Evolutionary conservation across 2,329 filamentous ascomycete genomes (phyloP).

Genomic region (Xylariales sp.): DNA sequence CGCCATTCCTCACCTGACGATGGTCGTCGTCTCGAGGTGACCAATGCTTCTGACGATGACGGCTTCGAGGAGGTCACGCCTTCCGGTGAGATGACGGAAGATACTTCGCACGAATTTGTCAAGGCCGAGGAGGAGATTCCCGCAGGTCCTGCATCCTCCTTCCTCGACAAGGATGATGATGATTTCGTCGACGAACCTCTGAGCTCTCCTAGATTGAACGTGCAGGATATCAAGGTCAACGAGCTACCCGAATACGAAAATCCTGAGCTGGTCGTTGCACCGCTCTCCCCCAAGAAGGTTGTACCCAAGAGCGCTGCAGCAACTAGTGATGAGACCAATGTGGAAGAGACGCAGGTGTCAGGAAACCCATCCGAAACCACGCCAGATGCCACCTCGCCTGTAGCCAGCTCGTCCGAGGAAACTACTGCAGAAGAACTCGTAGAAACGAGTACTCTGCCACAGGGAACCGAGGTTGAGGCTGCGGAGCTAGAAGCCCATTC

Average conservation of each 20-base stretch:
- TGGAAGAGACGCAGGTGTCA: background rate
- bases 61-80: conserved; percentile 86
- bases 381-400: background rate
- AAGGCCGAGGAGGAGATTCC: conserved; percentile 53
- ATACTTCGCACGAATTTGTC: conserved; percentile 65
- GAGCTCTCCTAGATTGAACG: conserved; percentile 60
- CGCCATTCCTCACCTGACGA: conserved; percentile 50
- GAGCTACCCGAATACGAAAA: conserved; percentile 46
- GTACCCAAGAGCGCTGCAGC: background rate
- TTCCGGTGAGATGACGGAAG: conserved; percentile 66
- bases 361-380: background rate
- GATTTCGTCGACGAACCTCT: conserved; percentile 77
- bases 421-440: too few relatives aligned
- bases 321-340: background rate
- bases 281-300: conserved; percentile 49
- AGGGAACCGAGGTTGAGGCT: background rate
- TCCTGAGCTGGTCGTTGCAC: conserved; percentile 51
- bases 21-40: conserved; percentile 67
- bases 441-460: background rate
- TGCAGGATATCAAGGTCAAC: conserved; percentile 54
- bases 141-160: conserved; percentile 31
- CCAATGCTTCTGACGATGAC: conserved; percentile 81
- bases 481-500: background rate
- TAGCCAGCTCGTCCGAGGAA: too few relatives aligned
- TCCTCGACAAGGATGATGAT: conserved; percentile 59